These are phyloP conservation scores for Geosmithia putterillii DNA, from an alignment of 2,329 filamentous ascomycete species.

Conservation along the genomic window DNA sequence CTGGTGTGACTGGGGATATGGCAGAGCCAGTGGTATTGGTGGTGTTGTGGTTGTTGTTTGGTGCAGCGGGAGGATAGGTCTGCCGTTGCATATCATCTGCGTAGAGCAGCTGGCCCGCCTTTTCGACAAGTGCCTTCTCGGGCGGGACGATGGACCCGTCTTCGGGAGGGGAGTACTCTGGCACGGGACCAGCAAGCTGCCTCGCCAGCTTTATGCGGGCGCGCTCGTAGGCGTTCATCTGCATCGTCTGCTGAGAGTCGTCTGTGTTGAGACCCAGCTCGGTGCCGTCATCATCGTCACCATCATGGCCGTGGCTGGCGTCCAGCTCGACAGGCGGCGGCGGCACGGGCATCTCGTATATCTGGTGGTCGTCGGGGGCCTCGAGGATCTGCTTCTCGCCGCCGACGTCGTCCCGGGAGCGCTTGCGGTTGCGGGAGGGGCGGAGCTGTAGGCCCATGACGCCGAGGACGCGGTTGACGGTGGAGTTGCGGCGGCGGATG, in stretches of 20 bases:
- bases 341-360: constrained; percentile 38
- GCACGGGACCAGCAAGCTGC: constrained; percentile 36
- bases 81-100: constrained; percentile 2
- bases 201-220: constrained; percentile 36
- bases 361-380: constrained; percentile 27
- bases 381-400: constrained; percentile 15
- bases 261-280: not conserved
- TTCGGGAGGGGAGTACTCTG: constrained; percentile 32
- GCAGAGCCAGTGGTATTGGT: not conserved
- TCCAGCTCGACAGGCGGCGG: constrained; percentile 32
- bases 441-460: not conserved
- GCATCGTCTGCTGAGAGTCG: constrained; percentile 1
- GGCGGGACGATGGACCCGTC: constrained; percentile 11
- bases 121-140: no score
- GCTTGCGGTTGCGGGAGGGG: not conserved
- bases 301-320: constrained; percentile 23
- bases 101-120: no score
- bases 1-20: not conserved
- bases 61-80: not conserved
- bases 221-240: constrained; percentile 35
- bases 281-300: constrained; percentile 24
- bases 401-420: constrained; percentile 2
- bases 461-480: not conserved
- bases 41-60: not conserved
- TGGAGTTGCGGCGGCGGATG: not conserved